phyloP scores from a whole-genome alignment of 2,329 filamentous ascomycete species.

The Fusarium longipes region DNA sequence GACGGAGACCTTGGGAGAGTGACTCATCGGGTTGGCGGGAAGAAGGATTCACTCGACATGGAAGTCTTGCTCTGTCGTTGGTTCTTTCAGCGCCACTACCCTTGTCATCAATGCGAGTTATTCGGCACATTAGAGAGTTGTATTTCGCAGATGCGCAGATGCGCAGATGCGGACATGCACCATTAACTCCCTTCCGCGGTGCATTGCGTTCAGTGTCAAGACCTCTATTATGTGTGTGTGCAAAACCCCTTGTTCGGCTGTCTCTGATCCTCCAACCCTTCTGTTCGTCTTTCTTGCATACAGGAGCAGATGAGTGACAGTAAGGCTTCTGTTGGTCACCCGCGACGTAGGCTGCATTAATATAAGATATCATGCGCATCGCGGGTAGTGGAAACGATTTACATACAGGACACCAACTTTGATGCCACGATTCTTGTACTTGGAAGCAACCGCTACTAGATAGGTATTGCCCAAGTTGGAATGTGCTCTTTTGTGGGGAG shows the following conservation, averaged over 20 bases:
- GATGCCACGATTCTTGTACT: constrained; percentile 8
- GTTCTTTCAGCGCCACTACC: constrained; percentile 25
- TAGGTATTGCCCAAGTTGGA: constrained; percentile 14
- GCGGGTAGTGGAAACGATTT: constrained; percentile 13
- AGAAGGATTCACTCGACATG: constrained; percentile 24
- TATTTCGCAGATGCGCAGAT: constrained; percentile 24
- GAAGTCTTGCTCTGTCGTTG: constrained; percentile 21
- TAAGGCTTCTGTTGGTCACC: constrained; percentile 23
- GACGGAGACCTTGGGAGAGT: constrained; percentile 26
- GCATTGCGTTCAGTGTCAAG: constrained; percentile 29
- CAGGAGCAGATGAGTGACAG: constrained; percentile 33
- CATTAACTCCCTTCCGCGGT: constrained; percentile 41
- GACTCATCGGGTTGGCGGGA: constrained; percentile 42
- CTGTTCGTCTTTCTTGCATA: constrained; percentile 41
- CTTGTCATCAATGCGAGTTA: constrained; percentile 35
- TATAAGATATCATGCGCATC: constrained; percentile 28
- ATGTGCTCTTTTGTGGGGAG: constrained; percentile 31
- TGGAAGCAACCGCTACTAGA: constrained; percentile 4
- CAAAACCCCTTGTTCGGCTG: constrained; percentile 35
- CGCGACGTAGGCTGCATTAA: constrained; percentile 31
- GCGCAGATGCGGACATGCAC: constrained; percentile 17
- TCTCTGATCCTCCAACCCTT: constrained; percentile 22
- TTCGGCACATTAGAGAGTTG: constrained; percentile 42
- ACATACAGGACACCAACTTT: constrained; percentile 1
- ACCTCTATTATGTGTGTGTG: constrained; percentile 1